Evolutionary conservation across 192 early-diverging fungal species (phyloP).

Genomic region (Fimicolochytrium jonesii): DNA sequence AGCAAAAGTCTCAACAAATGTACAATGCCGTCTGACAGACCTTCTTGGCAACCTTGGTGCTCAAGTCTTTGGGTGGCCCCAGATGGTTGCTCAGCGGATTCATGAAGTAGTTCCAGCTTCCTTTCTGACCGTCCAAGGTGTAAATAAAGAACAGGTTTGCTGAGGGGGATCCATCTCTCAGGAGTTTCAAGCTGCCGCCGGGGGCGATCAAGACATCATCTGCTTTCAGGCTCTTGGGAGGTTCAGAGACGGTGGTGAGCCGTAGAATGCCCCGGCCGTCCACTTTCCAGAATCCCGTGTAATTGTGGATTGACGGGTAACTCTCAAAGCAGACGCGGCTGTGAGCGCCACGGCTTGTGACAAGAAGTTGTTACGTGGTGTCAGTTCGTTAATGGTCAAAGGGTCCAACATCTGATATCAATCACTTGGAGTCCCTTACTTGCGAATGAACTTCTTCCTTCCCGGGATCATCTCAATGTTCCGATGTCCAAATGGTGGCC

Average conservation of each 20-base stretch:
- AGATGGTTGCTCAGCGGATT: slow-evolving; percentile 9
- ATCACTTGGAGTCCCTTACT: too few relatives aligned
- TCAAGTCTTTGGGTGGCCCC: background rate
- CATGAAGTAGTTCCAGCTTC: slow-evolving; percentile 7
- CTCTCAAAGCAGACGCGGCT: too few relatives aligned
- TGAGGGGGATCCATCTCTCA: slow-evolving; percentile 7
- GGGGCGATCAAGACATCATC: slow-evolving; percentile 11
- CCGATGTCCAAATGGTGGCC: background rate
- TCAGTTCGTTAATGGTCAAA: too few relatives aligned
- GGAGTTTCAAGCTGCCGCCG: slow-evolving; percentile 9
- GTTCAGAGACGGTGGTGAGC: slow-evolving; percentile 9
- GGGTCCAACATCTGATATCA: too few relatives aligned
- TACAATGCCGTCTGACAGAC: too few relatives aligned
- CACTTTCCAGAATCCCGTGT: slow-evolving; percentile 14
- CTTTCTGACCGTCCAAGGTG: slow-evolving; percentile 5
- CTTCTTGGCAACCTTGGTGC: slow-evolving; percentile 4
- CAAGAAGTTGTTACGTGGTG: too few relatives aligned
- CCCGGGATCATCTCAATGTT: slow-evolving; percentile 6
- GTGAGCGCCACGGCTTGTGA: slow-evolving; percentile 5
- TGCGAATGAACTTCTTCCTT: slow-evolving; percentile 19
- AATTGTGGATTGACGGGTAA: too few relatives aligned
- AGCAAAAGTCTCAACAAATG: too few relatives aligned
- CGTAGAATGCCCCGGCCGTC: slow-evolving; percentile 14
- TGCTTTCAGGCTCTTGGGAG: slow-evolving; percentile 3
- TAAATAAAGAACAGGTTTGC: slow-evolving; percentile 18